These are phyloP conservation scores for Aeschynomene evenia DNA, from an alignment of 306 rosid species.

Conservation along the genomic window DNA sequence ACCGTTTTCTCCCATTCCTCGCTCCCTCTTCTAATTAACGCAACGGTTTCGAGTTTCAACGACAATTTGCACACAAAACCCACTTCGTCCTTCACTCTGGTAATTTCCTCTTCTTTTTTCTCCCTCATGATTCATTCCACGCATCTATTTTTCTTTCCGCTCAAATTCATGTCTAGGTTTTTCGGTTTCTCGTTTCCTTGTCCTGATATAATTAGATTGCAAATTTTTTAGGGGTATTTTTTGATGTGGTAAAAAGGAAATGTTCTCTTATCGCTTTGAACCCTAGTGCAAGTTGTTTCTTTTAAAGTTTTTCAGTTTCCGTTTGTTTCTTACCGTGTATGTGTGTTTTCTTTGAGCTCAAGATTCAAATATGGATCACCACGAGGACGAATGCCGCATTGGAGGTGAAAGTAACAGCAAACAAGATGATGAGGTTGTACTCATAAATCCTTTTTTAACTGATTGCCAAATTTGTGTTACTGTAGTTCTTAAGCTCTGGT, in stretches of 20 bases:
- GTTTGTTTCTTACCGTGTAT: not conserved
- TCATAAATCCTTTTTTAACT: conserved; percentile 23
- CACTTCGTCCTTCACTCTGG: conserved; percentile 5
- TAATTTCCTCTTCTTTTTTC: conserved; percentile 16
- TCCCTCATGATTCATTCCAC: not conserved
- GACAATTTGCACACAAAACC: not conserved
- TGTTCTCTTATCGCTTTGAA: not conserved
- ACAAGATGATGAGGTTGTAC: conserved; percentile 83
- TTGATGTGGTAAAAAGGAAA: not conserved
- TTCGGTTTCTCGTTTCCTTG: not conserved
- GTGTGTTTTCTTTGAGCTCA: not conserved
- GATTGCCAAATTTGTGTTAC: not conserved
- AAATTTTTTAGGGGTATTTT: not conserved
- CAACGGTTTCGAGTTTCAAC: not conserved
- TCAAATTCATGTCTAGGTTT: not conserved
- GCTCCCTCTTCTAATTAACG: not conserved
- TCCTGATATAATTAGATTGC: not conserved
- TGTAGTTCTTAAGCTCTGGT: not conserved
- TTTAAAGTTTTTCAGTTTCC: not conserved
- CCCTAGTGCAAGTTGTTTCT: conserved; percentile 15
- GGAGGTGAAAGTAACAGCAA: conserved; percentile 62
- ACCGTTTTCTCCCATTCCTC: not conserved
- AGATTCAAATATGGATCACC: conserved; percentile 33
- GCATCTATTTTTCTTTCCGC: not conserved
- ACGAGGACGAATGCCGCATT: conserved; percentile 66